Evolutionary conservation across 1,139 yeast species (phyloP), one percentile per base, ranked within the genome.

Genomic region (Pichia sp.): DNA sequence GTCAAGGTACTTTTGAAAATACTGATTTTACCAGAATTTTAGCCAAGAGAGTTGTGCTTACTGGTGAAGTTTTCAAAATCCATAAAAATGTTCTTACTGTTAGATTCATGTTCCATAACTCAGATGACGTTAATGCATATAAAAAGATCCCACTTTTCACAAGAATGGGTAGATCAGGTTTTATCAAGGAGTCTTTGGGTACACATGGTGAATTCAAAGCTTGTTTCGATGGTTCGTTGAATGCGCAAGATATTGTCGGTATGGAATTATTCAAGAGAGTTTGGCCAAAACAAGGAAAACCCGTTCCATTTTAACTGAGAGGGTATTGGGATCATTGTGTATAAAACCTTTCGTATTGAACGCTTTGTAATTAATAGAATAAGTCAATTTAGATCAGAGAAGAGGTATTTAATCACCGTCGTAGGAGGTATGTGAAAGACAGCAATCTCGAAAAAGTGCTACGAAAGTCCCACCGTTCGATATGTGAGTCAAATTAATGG

Each of bases 161-260:
- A 40, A 87, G 86, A 62, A 75, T 81, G 56, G 98, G 98, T 43
- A 79, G 97, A 63, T 73, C 88, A 37, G 99, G 99, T 47, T 85
- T 83, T 63, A 87, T 94, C 63, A 90, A 87, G 65, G 97, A 92
- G 63, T 78, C 90, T 62, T 74, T 94, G 67, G 99, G 99, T 67
- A 94, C 98, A 3, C 98, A 94, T 64, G 99, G 99, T 52, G 87
- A 92, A 68, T 90, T 84, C 74, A 94, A 94, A 68, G 96, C 97
- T 27, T 85, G 86, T 27, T 94, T 94, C 59, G 97, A 94, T 62
- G 94, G 94, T 46, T 85, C 82, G 58, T 71, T 94, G 57, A 79
- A 86, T 41, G 85, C 97, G 0, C 97, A 90, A 66, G 98, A 94
- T 64, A 81, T 87, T 11, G 81, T 92, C 39, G 97, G 90, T 33